These are phyloP conservation scores for Panus rudis DNA, from an alignment of 768 basidiomycete species.

Conservation along the genomic window DNA sequence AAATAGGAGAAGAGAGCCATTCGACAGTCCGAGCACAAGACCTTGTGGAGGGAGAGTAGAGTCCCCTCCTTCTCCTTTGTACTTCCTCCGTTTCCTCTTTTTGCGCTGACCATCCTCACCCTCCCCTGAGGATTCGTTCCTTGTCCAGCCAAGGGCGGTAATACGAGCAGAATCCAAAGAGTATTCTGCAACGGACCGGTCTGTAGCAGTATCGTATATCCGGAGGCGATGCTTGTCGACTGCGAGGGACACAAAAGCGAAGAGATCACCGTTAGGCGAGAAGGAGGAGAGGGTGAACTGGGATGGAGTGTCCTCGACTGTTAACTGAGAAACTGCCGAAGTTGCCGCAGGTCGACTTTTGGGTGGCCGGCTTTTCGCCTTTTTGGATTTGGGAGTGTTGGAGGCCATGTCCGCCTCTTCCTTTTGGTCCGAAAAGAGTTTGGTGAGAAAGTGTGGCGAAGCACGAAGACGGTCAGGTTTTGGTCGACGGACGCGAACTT, in stretches of 20 bases:
- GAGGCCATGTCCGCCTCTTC: conserved; percentile 15
- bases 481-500: too few species aligned
- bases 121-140: conserved; percentile 25
- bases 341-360: conserved; percentile 46
- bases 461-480: too few species aligned
- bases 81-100: conserved; percentile 50
- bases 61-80: conserved; percentile 22
- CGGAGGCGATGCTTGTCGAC: conserved; percentile 69
- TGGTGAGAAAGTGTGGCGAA: too few species aligned
- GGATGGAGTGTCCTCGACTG: conserved; percentile 39
- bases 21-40: conserved; percentile 52
- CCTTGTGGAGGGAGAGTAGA: conserved; percentile 31
- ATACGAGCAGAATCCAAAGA: conserved; percentile 49
- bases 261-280: conserved; percentile 48
- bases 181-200: conserved; percentile 50
- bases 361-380: conserved; percentile 44
- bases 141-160: conserved; percentile 46
- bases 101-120: too few species aligned
- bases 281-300: conserved; percentile 46
- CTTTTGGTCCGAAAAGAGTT: neutral
- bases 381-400: conserved; percentile 38
- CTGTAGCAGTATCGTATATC: conserved; percentile 52
- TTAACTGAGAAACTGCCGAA: conserved; percentile 49
- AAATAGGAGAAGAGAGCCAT: conserved; percentile 54
- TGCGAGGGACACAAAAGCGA: conserved; percentile 56